Evolutionary conservation across 2,329 filamentous ascomycete species (phyloP), one percentile per base, ranked within the genome.

Genomic region (Pyrenochaeta sp.): DNA sequence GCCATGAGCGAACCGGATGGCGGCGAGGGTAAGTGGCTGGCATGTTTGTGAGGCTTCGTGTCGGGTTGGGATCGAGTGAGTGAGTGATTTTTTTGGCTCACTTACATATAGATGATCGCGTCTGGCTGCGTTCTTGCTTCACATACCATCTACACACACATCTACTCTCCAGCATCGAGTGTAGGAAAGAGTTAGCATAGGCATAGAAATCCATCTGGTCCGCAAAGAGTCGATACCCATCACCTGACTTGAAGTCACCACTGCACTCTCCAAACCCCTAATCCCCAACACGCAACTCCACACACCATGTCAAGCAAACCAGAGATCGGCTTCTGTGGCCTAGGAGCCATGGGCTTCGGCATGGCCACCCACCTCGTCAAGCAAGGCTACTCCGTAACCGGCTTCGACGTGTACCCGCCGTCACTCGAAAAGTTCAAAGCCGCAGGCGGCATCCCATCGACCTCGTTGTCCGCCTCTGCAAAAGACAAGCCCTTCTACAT

Each of bases 261-360:
- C 8, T 15, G 17, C 7, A 17, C n/a, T 3, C 24, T 8, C 14
- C 24, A 14, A 23, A 43, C 6, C 20, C 7, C 20, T 22, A 26
- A 13, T 15, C 22, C 13, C 7, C 19, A 42, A 4, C 15, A 21
- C 1, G 10, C 32, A 14, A 4, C 23, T 31, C 15, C 20, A 17
- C 7, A 3, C 29, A 26, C 34, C 39, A 69, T 69, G 65, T 51
- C 66, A 7, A 47, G 50, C 36, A 80, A 77, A 62, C 76, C 77
- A 18, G 61, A 71, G 39, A 74, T 88, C 40, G 81, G 83, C 53
- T 89, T 90, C 71, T 85, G 88, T 52, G 88, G 88, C 75, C 84
- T 91, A 3, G 88, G 88, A 43, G 87, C 87, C 71, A 90, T 90
- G 88, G 88, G 88, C 64, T 88, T 89, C 67, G 88, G 88, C 65